Evolutionary conservation across 1,284 basidiomycete genomes (phyloP).

Genomic region (Fistulinella cinereoalba): DNA sequence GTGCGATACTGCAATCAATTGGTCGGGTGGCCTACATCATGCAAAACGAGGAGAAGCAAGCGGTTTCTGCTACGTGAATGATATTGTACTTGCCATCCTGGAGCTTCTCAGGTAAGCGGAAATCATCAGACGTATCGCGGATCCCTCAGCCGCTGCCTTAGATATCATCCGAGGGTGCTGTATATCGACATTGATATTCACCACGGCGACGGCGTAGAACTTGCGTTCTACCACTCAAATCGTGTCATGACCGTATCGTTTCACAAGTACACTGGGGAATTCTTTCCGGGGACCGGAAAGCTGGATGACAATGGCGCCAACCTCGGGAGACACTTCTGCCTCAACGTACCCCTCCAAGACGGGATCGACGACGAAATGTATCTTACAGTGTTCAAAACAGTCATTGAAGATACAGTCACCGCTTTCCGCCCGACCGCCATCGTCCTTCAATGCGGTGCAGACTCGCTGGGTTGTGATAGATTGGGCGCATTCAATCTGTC

Average conservation of each 20-base stretch:
- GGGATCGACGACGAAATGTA: slow-evolving; percentile 98
- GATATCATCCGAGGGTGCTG: slow-evolving; percentile 86
- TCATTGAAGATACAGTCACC: slow-evolving; percentile 91
- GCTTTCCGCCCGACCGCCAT: slow-evolving; percentile 90
- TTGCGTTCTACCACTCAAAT: slow-evolving; percentile 97
- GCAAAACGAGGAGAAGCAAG: slow-evolving; percentile 95
- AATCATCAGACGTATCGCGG: background rate
- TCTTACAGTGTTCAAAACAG: slow-evolving; percentile 90
- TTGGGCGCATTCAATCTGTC: slow-evolving; percentile 97
- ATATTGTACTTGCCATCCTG: slow-evolving; percentile 92
- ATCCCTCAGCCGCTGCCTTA: slow-evolving; percentile 30
- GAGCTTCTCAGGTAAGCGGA: slow-evolving; percentile 77
- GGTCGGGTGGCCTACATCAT: slow-evolving; percentile 95
- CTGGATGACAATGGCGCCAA: slow-evolving; percentile 87
- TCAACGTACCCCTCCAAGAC: slow-evolving; percentile 95
- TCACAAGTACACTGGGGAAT: slow-evolving; percentile 98
- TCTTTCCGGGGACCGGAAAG: slow-evolving; percentile 96
- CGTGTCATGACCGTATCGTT: slow-evolving; percentile 98
- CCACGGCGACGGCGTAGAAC: slow-evolving; percentile 95
- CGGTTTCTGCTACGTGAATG: slow-evolving; percentile 96
- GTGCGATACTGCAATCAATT: slow-evolving; percentile 96
- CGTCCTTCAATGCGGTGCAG: slow-evolving; percentile 96
- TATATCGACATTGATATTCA: slow-evolving; percentile 99
- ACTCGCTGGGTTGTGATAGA: slow-evolving; percentile 92
- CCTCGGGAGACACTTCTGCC: slow-evolving; percentile 90